Conservation (phyloP, 2,329 filamentous ascomycete species). For the Thielaviopsis euricoi region DNA sequence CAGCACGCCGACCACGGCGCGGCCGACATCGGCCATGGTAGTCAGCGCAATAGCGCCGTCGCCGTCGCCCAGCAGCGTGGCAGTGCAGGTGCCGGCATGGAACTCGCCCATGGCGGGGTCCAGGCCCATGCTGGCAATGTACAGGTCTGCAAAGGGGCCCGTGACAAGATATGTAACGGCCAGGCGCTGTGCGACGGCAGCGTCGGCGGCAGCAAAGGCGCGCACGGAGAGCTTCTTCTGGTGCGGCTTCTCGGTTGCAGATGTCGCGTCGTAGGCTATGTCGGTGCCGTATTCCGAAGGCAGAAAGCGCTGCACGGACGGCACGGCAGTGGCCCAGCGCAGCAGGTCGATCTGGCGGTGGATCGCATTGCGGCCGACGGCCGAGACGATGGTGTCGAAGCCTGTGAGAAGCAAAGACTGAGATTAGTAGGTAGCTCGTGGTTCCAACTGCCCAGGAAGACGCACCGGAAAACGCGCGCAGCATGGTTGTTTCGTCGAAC, state of each 20-base stretch:
- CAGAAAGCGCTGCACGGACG: slow-evolving; percentile 44
- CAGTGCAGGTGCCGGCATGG: slow-evolving; percentile 38
- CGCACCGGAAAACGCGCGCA: too few relatives aligned
- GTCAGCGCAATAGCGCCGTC: slow-evolving; percentile 48
- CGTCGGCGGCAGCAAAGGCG: slow-evolving; percentile 35
- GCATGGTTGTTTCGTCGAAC: too few relatives aligned
- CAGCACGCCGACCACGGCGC: slow-evolving; percentile 45
- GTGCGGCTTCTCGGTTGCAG: slow-evolving; percentile 46
- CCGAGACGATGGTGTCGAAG: slow-evolving; percentile 51
- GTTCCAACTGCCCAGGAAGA: not conserved
- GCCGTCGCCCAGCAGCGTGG: slow-evolving; percentile 45
- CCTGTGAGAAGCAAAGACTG: too few relatives aligned
- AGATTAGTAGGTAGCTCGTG: too few relatives aligned
- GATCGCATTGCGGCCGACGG: slow-evolving; percentile 47
- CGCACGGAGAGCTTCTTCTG: slow-evolving; percentile 56
- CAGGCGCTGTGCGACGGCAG: slow-evolving; percentile 27
- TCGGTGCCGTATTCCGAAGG: slow-evolving; percentile 54
- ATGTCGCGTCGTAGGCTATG: slow-evolving; percentile 42
- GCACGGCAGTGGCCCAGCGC: slow-evolving; percentile 35
- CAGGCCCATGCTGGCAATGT: slow-evolving; percentile 26
- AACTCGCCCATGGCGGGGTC: slow-evolving; percentile 36
- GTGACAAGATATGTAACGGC: slow-evolving; percentile 53
- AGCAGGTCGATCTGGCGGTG: slow-evolving; percentile 45
- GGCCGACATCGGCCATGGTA: slow-evolving; percentile 56
- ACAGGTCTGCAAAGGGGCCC: slow-evolving; percentile 52